Conservation (phyloP, 805 yeast genomes). For the Candida yuanshanica region DNA sequence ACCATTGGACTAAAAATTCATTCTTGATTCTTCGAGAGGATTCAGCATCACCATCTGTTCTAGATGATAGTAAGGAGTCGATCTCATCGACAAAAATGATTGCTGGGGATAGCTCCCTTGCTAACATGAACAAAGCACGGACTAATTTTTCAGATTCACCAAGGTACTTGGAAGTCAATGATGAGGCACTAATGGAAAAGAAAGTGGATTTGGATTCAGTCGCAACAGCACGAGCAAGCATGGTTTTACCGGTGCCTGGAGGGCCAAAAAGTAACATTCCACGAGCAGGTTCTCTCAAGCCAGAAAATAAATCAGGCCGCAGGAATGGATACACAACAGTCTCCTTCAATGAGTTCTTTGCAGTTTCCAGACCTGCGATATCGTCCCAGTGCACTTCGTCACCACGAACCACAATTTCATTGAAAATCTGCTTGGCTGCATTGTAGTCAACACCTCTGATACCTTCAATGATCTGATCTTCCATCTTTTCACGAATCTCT, state of each 20-base stretch:
- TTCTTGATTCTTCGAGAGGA: constrained; percentile 88
- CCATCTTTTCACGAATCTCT: constrained; percentile 25
- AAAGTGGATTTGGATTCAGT: constrained; percentile 93
- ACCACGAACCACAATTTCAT: constrained; percentile 85
- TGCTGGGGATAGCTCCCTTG: constrained; percentile 84
- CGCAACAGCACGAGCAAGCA: constrained; percentile 97
- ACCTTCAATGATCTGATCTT: constrained; percentile 28
- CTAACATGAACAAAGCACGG: constrained; percentile 79
- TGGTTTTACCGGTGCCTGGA: constrained; percentile 97
- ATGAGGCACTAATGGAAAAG: constrained; percentile 87
- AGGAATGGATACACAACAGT: constrained; percentile 95
- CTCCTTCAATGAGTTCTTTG: constrained; percentile 85
- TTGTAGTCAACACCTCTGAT: constrained; percentile 66
- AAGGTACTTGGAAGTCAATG: constrained; percentile 68
- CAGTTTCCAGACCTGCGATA: constrained; percentile 85
- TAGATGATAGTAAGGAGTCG: constrained; percentile 78
- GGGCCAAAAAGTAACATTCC: constrained; percentile 97
- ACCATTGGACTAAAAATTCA: constrained; percentile 94
- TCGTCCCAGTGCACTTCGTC: constrained; percentile 96
- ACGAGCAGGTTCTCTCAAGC: constrained; percentile 90
- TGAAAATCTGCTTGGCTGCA: constrained; percentile 80
- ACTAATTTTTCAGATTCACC: constrained; percentile 96
- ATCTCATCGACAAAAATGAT: constrained; percentile 96
- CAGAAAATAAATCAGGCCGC: constrained; percentile 88
- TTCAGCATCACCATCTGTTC: constrained; percentile 82